phyloP scores from a whole-genome alignment of 2,329 filamentous ascomycete species.

The Aspergillus spinulosporus region DNA sequence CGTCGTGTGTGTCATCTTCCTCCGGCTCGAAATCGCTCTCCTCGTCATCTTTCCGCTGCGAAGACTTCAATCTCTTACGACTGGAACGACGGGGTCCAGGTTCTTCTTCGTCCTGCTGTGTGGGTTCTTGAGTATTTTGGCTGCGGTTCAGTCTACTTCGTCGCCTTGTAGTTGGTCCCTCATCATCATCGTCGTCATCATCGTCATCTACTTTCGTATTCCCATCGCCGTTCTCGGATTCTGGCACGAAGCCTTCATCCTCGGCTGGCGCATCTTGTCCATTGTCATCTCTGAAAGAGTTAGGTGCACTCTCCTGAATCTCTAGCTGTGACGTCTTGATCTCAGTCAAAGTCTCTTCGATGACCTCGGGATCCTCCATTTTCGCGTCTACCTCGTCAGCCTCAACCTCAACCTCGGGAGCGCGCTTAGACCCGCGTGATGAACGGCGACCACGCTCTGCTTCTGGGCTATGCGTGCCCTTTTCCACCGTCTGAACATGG shows the following conservation, averaged over 20 bases:
- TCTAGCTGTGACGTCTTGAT: constrained; percentile 45
- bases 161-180: constrained; percentile 52
- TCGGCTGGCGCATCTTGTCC: constrained; percentile 33
- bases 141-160: constrained; percentile 35
- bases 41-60: constrained; percentile 54
- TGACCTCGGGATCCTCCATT: constrained; percentile 49
- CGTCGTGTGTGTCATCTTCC: constrained; percentile 54
- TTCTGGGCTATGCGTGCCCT: constrained; percentile 56
- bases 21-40: constrained; percentile 64
- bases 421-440: constrained; percentile 43
- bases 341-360: constrained; percentile 46
- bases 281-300: constrained; percentile 35
- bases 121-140: constrained; percentile 26
- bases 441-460: constrained; percentile 29
- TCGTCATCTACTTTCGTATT: constrained; percentile 29
- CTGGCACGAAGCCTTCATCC: constrained; percentile 40
- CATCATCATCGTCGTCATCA: constrained; percentile 54
- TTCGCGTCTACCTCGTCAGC: constrained; percentile 21
- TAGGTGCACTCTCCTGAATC: constrained; percentile 42
- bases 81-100: constrained; percentile 38
- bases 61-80: constrained; percentile 44
- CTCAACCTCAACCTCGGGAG: constrained; percentile 31
- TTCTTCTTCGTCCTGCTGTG: constrained; percentile 27
- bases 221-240: constrained; percentile 42
- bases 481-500: constrained; percentile 56